Evolutionary conservation across 1,284 basidiomycete species (phyloP), one percentile per base, ranked within the genome.

Genomic region (Moesziomyces sp.): DNA sequence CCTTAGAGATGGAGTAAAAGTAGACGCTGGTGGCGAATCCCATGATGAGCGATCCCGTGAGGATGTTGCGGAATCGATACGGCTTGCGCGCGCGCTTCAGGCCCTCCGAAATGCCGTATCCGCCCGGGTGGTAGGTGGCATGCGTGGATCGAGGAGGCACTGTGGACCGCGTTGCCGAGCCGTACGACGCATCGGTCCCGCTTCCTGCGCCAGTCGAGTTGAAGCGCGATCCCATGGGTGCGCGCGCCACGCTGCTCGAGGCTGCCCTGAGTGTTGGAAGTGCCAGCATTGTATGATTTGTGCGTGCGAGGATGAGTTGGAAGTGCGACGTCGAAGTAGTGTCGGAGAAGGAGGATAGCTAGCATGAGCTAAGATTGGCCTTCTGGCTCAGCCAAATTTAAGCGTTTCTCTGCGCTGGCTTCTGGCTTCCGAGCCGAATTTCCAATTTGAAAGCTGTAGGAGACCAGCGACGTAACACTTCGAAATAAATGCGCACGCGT

Each of bases 51-150:
- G 89, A 73, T 5, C 94, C 95, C 0, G 92, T 93, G 48, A 96
- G 58, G 16, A 90, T 88, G 84, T 98, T 98, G 74, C 88, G 88
- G 35, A 91, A 62, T 30, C 89, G 88, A 86, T 91, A 98, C 10
- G 93, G 94, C 76, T 89, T 89, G 40, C 95, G 89, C 14, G 95
- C 95, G 63, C 95, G 91, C 85, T 90, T 87, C 50, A 97, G 89
- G 57, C 83, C 78, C 52, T 80, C 74, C 8, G 76, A 78, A 50
- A 80, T 71, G 30, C 76, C 76, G 53, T 78, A 78, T 46, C 78
- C 78, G 13, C 53, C 62, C 6, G 77, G 74, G 55, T 80, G 76
- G 46, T 79, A 80, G 28, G 72, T 65, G 5, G 57, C 69, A 55
- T 79, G 76, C 40, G 75, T 74, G 21, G 68, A 77, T 6, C 70